Base-by-base conservation (phyloP, 2,329 filamentous ascomycete species). In the Sporothrix protearum region DNA sequence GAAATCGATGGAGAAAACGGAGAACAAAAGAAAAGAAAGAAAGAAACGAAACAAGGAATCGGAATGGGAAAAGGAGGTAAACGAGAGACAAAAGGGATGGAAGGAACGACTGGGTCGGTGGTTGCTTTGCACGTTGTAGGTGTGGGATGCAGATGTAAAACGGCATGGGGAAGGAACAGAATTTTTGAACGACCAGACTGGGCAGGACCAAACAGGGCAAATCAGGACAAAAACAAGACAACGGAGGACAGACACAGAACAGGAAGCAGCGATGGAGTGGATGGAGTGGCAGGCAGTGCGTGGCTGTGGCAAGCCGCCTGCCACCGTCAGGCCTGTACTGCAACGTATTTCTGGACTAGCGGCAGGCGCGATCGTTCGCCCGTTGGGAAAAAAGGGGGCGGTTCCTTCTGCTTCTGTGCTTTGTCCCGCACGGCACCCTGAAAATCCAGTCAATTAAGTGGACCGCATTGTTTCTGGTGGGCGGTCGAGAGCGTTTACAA, bases 311-410 rank as follows among this genome's bases (percentile, higher is more conserved):
- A 68, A 57, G 22, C 47, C 57, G n/a, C 59, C 36, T 63, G 49
- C 22, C 39, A 47, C 36, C 22, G 39, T 14, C 25, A 66, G 25
- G 64, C 47, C 66, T 25, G 39, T 55, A 14, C 28, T 22, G 55
- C 55, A 49, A 51, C 36, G 68, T 36, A 61, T 67, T 33, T 45
- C 33, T 25, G 42, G 51, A 42, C 42, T 64, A 45, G 42, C 59
- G 59, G 69, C 30, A 66, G 69, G 69, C 47, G 36, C 36, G 61
- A 71, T 71, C 61, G 69, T 42, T 42, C 69, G 51, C 57, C 42
- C 45, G 59, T 55, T 66, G 42, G 55, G 28, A 28, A 28, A 19
- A 28, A 5, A 5, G 33, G 9, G n/a, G 28, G 4, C 53, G 8
- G 16, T 64, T 28, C 59, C 39, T 25, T 28, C 39, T 42, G n/a